Percentiles rank a stretch among this genome's conserved stretches.
These are phyloP conservation scores for Solanum sejunctum DNA, from an alignment of 257 asterid genomes.

Conservation along the genomic window DNA sequence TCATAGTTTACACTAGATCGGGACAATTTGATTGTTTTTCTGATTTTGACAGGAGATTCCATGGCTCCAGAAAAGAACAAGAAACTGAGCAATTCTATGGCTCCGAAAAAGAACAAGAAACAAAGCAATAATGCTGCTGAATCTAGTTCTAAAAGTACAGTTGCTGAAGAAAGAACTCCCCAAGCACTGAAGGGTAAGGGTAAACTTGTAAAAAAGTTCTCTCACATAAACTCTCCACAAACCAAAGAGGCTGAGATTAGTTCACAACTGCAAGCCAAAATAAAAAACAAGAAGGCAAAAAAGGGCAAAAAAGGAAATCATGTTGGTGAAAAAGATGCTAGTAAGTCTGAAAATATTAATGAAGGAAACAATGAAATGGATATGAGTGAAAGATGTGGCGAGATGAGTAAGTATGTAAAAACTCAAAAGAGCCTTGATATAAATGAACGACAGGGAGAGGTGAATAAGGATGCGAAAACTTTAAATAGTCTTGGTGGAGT, in stretches of 20 bases:
- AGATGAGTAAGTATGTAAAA: constrained; percentile 10
- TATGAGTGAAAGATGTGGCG: not conserved
- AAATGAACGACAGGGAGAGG: not conserved
- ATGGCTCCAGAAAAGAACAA: constrained; percentile 25
- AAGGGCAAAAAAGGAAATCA: constrained; percentile 6
- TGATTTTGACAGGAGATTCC: not conserved
- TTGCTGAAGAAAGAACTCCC: not conserved
- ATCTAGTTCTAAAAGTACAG: not conserved
- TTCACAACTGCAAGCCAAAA: constrained; percentile 6
- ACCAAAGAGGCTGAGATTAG: constrained; percentile 17
- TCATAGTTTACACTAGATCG: not conserved
- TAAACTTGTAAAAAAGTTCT: constrained; percentile 14
- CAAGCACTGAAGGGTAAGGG: not conserved
- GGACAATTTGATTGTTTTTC: not conserved
- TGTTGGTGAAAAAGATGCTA: not conserved
- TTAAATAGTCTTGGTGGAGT: constrained; percentile 5
- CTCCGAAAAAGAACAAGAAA: constrained; percentile 9
- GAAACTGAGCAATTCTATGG: constrained; percentile 21
- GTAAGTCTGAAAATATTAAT: not conserved
- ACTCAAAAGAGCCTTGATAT: constrained; percentile 24
- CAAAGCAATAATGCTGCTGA: constrained; percentile 11
- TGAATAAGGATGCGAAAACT: constrained; percentile 9
- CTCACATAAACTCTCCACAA: constrained; percentile 19
- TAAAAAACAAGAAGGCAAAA: constrained; percentile 19
- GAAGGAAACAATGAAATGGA: not conserved